Conservation (phyloP, 371 early-diverging fungal species). For the Rhizopus arrhizus region DNA sequence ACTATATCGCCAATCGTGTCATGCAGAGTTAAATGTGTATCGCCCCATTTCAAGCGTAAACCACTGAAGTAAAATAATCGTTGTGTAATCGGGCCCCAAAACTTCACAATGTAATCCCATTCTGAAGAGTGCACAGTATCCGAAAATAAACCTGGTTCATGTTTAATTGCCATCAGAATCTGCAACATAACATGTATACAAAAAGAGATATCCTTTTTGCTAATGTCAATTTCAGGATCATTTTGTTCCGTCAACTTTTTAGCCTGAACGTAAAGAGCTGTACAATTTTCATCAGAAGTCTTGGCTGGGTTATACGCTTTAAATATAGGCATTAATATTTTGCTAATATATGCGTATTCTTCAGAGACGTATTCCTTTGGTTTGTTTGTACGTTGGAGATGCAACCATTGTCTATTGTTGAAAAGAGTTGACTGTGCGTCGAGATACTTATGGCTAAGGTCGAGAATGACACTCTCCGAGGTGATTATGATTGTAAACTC, state of each 20-base stretch:
- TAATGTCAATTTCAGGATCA: conserved; percentile 5
- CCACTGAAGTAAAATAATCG: conserved; percentile 4
- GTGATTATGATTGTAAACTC: no score
- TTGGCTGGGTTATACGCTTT: conserved; percentile 11
- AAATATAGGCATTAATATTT: conserved; percentile 9
- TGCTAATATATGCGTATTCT: conserved; percentile 8
- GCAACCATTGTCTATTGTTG: conserved; percentile 13
- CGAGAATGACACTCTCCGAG: no score
- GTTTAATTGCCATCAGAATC: conserved; percentile 3
- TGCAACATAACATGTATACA: conserved; percentile 7
- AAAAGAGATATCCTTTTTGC: conserved; percentile 3
- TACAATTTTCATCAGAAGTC: conserved; percentile 16
- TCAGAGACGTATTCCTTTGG: conserved; percentile 12
- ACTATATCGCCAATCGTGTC: conserved; percentile 11
- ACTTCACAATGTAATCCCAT: conserved; percentile 9
- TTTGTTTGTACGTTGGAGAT: conserved; percentile 7
- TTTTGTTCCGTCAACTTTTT: neutral
- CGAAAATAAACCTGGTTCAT: neutral
- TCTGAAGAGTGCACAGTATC: neutral
- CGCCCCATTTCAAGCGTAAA: conserved; percentile 8
- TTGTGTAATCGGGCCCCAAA: conserved; percentile 6
- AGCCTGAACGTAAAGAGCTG: conserved; percentile 8
- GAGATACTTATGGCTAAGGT: conserved; percentile 11
- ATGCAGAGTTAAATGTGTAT: conserved; percentile 16
- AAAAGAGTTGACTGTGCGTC: conserved; percentile 13